These are phyloP conservation scores for Candida peoriensis DNA, from an alignment of 805 yeast genomes.

Conservation along the genomic window DNA sequence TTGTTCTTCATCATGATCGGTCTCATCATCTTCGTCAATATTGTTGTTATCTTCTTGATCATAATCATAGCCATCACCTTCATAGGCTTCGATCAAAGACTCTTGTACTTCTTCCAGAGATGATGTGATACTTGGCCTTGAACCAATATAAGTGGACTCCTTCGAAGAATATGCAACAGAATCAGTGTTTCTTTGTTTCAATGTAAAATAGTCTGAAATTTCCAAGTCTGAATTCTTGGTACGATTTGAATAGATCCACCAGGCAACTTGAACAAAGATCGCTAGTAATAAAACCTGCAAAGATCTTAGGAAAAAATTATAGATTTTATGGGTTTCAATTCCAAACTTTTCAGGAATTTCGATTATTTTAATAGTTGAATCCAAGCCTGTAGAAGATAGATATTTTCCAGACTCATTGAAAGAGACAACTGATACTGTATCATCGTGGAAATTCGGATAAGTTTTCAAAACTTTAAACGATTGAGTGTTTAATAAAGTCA, in stretches of 20 bases:
- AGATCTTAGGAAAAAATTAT: constrained; percentile 19
- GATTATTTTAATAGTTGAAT: constrained; percentile 62
- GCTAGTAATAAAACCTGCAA: constrained; percentile 12
- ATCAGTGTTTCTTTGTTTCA: constrained; percentile 12
- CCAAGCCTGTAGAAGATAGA: constrained; percentile 73
- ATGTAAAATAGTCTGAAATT: constrained; percentile 22
- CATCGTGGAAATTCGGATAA: constrained; percentile 52
- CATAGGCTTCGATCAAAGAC: too few relatives aligned
- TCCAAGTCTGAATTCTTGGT: constrained; percentile 7
- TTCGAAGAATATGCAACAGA: too few relatives aligned
- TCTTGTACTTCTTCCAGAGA: too few relatives aligned
- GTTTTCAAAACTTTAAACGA: constrained; percentile 50
- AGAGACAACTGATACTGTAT: constrained; percentile 67
- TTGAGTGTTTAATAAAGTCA: constrained; percentile 39
- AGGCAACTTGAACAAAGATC: constrained; percentile 8
- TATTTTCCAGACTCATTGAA: constrained; percentile 66
- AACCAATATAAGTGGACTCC: too few relatives aligned
- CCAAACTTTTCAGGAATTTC: constrained; percentile 49
- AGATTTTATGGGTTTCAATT: constrained; percentile 21
- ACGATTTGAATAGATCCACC: constrained; percentile 13
- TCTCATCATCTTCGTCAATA: too few relatives aligned
- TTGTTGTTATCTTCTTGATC: too few relatives aligned
- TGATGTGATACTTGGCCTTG: too few relatives aligned
- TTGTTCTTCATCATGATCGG: too few relatives aligned
- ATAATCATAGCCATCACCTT: too few relatives aligned